Base-by-base conservation (phyloP, 108 stramenopile genomes). In the Nitzschia putrida region DNA sequence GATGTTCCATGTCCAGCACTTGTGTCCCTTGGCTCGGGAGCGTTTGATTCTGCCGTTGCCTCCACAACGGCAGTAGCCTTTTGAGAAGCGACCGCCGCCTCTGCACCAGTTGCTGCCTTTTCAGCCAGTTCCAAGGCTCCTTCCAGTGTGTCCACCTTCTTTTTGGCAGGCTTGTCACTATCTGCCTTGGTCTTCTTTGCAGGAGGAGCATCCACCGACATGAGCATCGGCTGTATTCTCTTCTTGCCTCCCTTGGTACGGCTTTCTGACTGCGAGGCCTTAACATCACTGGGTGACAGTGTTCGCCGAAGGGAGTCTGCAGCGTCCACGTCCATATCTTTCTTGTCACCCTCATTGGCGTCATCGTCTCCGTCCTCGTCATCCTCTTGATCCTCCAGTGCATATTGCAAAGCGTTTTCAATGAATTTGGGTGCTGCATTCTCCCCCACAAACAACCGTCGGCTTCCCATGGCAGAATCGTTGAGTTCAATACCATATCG, bases 361-460 rank as follows among this genome's bases (percentile, higher is more conserved):
- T 43, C 71, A 51, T 64, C 52, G 0, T 59, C 58, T 8, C 45
- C 55, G 38, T 63, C 82, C 14, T 60, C 52, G 14, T 70, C 76
- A 10, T 75, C 69, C 22, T 64, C 65, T 8, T 84, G 69, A 64
- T 84, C 79, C 60, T 93, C 91, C 73, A 93, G 72, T 11, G 81
- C 59, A 56, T 89, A 72, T 68, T 93, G 92, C 25, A 91, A 64
- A 25, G 89, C 77, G 80, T 94, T 94, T 71, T 94, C 93, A 54
- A 94, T 88, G 51, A 93, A 61, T 57, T 86, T 80, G 10, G 91
- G 91, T 7, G 81, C 87, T 18, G 87, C 61, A 72, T 80, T 74
- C 57, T 87, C 90, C 24, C 86, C 90, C 34, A 88, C 80, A 39
- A 86, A 81, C 24, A 85, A 79, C 22, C 71, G 68, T 23, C 66